Base-by-base conservation (phyloP, 1,284 basidiomycete genomes). In the Gomphus bonarii region DNA sequence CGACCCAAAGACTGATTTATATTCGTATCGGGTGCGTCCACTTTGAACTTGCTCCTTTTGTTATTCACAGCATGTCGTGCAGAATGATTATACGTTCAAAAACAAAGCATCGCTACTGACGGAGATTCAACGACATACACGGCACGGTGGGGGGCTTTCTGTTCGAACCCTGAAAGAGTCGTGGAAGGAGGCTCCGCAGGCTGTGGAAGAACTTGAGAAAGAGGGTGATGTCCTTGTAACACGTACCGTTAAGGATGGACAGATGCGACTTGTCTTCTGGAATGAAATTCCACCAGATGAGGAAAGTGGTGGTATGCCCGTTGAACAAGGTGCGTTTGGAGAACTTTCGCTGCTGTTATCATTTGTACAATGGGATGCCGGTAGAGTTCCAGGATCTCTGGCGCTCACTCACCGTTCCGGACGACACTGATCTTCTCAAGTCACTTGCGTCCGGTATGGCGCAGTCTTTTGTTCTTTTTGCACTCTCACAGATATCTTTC, bases 211-310 rank as follows among this genome's bases (percentile, higher is more conserved):
- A 67, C 75, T 93, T 10, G 90, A 91, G 67, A 81, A 88, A 65
- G 89, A 92, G 63, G 89, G 92, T 0, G 84, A 94, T 60, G 88
- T 95, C 0, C 75, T 93, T 50, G 88, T 93, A 10, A 91, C 89
- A 30, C 76, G 91, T 33, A 91, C 91, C 0, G 74, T 81, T 55
- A 91, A 89, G 63, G 91, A 93, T 62, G 88, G 88, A 0, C 84
- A 89, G 64, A 73, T 90, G 68, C 81, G 86, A 60, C 88, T 90
- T 80, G 92, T 94, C 0, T 95, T 93, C 65, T 92, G 87, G 84
- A 95, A 95, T 65, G 91, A 93, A 67, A 78, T 94, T 48, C 88
- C 88, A 63, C 80, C 84, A 0, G 79, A 78, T 25, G 84, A 89
- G 62, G 82, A 83, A 59, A 77, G 69, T 55, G 88, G 82, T 6